Evolutionary conservation across 2,329 filamentous ascomycete genomes (phyloP).

Genomic region (Botrytis fragariae): DNA sequence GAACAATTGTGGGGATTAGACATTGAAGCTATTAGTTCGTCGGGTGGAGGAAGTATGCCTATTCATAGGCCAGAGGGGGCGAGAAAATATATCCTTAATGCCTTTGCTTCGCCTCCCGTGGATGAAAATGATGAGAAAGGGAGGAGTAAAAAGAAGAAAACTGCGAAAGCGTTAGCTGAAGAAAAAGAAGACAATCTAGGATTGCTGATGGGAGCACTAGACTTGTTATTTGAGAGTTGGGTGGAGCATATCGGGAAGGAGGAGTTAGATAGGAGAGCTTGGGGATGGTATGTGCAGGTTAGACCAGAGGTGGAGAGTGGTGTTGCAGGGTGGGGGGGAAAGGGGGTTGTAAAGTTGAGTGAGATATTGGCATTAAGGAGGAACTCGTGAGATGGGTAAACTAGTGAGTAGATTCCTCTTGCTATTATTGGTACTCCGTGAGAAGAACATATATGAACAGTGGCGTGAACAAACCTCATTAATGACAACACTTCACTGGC

Average conservation of each 20-base stretch:
- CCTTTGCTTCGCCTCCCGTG: conserved; percentile 49
- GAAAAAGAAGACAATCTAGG: conserved; percentile 70
- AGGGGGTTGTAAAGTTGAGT: conserved; percentile 64
- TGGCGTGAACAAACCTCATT: not conserved
- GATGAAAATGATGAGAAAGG: conserved; percentile 30
- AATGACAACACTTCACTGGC: not conserved
- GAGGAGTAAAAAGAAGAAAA: conserved; percentile 50
- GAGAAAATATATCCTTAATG: conserved; percentile 54
- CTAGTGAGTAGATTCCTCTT: not conserved
- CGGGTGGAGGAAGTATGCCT: conserved; percentile 54
- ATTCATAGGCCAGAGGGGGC: conserved; percentile 74
- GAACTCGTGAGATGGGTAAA: conserved; percentile 30
- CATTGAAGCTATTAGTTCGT: conserved; percentile 46
- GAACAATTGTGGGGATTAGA: conserved; percentile 63
- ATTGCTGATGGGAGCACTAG: conserved; percentile 66
- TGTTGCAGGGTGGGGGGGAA: conserved; percentile 78
- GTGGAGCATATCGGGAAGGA: conserved; percentile 55
- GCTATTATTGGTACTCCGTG: not conserved
- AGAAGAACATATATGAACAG: not conserved
- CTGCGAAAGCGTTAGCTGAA: conserved; percentile 49
- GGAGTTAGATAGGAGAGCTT: conserved; percentile 74
- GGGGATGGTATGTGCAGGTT: conserved; percentile 77
- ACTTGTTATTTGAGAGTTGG: conserved; percentile 75
- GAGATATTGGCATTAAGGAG: conserved; percentile 63
- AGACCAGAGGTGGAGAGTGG: conserved; percentile 74